Base-by-base conservation (phyloP, 139 green algal genomes). In the Klebsormidium nitens region DNA sequence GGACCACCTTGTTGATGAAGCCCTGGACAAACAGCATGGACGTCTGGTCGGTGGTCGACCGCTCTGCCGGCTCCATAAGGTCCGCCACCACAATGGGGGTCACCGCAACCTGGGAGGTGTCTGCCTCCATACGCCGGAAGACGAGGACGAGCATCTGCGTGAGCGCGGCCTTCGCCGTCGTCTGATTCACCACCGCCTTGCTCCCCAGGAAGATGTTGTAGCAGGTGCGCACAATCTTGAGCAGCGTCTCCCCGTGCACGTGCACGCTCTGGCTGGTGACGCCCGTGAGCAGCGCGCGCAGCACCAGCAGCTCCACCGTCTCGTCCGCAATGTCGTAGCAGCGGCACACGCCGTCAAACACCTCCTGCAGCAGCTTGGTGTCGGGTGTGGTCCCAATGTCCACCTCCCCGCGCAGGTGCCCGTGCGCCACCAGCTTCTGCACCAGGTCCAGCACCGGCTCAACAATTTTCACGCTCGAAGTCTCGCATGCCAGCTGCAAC, bases 101-200 rank as follows among this genome's bases (percentile, higher is more conserved):
- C 64, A 90, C 39, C n/a, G 80, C 60, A 40, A 85, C 70, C 2
- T 40, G 46, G 26, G 55, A 26, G 2, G 69, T 81, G 66, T 89
- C 83, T 19, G 84, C 81, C 84, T 98, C 94, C 87, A 98, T 93
- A 37, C 94, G 82, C 78, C 93, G 88, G 72, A 99, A 96, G 36
- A 96, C 89, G 39, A 96, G 83, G 56, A 93, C 94, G 11, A 98
- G 79, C 87, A 97, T 98, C 86, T 98, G 92, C 32, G 89, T 97
- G 8, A 99, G 83, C 17, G 87, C 86, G 0, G 93, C 95, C 76
- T 96, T 96, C 36, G 95, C 95, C 1, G 91, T 96, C 37, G 81
- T 88, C 76, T 96, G 91, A 74, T 95, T 98, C 36, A 80, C 67
- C 49, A 79, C 78, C 36, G 36, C 48, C 42, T 77, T 82, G 37